Percentiles rank a stretch among this genome's conserved stretches.
Conservation (phyloP, 2,329 filamentous ascomycete genomes). For the Aspergillus japonicus region DNA sequence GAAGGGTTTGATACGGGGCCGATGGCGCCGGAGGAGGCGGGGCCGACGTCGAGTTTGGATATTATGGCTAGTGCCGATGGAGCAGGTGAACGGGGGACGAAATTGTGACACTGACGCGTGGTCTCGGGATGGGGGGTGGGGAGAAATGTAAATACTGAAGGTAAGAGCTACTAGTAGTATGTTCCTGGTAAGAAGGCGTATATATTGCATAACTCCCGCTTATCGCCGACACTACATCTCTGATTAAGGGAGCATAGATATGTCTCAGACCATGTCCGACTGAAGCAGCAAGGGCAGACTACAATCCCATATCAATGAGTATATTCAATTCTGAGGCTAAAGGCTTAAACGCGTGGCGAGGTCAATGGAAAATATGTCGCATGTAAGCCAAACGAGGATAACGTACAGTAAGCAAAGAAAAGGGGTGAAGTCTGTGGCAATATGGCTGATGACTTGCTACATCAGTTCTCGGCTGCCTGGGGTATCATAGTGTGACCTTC, state of each 20-base stretch:
- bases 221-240: no score
- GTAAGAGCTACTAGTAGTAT: no score
- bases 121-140: no score
- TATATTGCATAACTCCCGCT: no score
- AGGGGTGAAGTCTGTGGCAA: not conserved
- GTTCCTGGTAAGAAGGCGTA: no score
- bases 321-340: not conserved
- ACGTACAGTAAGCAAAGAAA: not conserved
- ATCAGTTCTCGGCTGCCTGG: constrained; percentile 8
- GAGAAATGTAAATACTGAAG: no score
- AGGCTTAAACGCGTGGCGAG: not conserved
- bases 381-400: no score
- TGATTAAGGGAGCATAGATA: no score
- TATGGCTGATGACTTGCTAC: not conserved
- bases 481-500: constrained; percentile 15
- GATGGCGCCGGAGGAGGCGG: constrained; percentile 27
- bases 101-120: constrained; percentile 20
- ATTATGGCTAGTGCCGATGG: not conserved
- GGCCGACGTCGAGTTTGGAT: constrained; percentile 9
- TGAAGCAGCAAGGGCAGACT: not conserved
- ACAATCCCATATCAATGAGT: not conserved
- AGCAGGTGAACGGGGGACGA: constrained; percentile 12
- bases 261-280: no score
- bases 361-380: not conserved
- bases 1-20: constrained; percentile 45